phyloP scores from a whole-genome alignment of 345 rosid species.

The Lumnitzera littorea region DNA sequence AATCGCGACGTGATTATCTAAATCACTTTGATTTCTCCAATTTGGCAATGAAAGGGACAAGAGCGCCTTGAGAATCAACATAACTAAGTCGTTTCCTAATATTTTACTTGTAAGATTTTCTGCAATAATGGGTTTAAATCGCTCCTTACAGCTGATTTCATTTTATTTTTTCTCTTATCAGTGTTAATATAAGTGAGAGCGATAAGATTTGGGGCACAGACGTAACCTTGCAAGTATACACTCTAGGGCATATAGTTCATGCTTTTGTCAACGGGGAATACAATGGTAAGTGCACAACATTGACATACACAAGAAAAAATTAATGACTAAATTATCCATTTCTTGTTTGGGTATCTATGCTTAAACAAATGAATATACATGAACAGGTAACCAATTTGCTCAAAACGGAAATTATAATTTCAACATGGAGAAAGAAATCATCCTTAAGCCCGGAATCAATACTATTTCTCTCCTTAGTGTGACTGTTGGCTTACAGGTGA shows the following conservation, averaged over 20 bases:
- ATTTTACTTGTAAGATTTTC: no score
- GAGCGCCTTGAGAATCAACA: no score
- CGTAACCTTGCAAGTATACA: conserved; percentile 22
- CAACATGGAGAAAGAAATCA: conserved; percentile 20
- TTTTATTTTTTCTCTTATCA: background rate
- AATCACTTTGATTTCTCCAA: no score
- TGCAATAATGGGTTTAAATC: background rate
- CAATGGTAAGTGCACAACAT: conserved; percentile 17
- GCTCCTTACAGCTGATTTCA: no score
- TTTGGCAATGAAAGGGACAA: no score
- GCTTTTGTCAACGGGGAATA: conserved; percentile 29
- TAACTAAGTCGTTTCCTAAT: no score
- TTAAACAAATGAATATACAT: background rate
- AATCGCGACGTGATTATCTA: no score
- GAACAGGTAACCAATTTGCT: conserved; percentile 17
- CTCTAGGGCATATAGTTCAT: conserved; percentile 31
- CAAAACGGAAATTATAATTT: conserved; percentile 5
- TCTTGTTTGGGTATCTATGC: background rate
- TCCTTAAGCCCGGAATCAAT: conserved; percentile 34
- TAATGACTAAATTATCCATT: background rate
- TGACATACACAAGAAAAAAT: no score
- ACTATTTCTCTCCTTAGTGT: conserved; percentile 41
- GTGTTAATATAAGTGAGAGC: conserved; percentile 10
- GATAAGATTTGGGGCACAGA: conserved; percentile 12
- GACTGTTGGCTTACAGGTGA: conserved; percentile 53